Conservation (phyloP, 257 asterid species). For the Hygrophila difformis region DNA sequence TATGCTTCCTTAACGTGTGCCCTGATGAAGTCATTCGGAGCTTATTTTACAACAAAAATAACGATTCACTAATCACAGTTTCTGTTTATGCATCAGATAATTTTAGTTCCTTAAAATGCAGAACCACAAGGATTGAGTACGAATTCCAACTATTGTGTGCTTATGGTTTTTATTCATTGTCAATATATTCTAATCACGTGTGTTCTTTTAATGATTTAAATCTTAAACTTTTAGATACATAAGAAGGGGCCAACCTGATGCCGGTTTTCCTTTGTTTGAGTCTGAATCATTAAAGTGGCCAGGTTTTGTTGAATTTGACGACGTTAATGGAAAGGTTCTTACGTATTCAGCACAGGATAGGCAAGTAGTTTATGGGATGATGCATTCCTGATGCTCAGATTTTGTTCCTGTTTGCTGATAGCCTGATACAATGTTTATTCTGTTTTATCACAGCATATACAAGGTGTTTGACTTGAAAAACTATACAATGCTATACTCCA, state of each 20-base stretch:
- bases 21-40: constrained; percentile 89
- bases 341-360: constrained; percentile 83
- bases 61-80: constrained; percentile 81
- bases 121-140: constrained; percentile 83
- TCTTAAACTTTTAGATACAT: constrained; percentile 43
- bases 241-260: constrained; percentile 74
- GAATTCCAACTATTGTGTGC: constrained; percentile 14
- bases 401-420: constrained; percentile 11
- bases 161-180: not conserved
- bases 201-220: constrained; percentile 5
- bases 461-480: constrained; percentile 58
- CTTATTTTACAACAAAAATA: constrained; percentile 79
- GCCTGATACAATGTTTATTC: constrained; percentile 12
- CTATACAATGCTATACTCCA: constrained; percentile 81
- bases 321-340: constrained; percentile 81
- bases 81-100: constrained; percentile 79
- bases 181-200: too few species aligned
- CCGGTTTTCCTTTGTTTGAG: constrained; percentile 74
- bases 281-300: constrained; percentile 88
- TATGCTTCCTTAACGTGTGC: constrained; percentile 68
- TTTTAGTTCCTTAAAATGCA: constrained; percentile 72
- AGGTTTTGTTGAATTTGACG: constrained; percentile 86
- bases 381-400: not conserved
- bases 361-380: constrained; percentile 16
- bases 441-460: constrained; percentile 55